Percentiles rank a stretch among this genome's conserved stretches.
phyloP scores from a whole-genome alignment of 164 flowering plant species.

The Chloranthus sessilifolius region DNA sequence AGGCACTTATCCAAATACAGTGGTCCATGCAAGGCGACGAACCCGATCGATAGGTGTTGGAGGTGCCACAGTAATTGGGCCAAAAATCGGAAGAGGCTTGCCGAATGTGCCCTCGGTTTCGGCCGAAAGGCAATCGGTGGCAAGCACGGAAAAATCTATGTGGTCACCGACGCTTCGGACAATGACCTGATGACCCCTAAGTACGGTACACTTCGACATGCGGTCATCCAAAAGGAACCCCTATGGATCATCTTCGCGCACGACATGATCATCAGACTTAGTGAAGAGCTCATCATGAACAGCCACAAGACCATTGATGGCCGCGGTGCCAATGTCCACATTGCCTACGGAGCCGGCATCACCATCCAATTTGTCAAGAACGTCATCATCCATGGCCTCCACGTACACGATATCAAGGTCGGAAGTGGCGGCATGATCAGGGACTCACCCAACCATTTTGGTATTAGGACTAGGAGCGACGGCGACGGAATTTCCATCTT shows the following conservation, averaged over 20 bases:
- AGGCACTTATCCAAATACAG: constrained; percentile 21
- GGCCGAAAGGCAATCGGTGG: constrained; percentile 58
- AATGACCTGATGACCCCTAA: constrained; percentile 54
- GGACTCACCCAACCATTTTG: constrained; percentile 49
- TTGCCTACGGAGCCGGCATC: constrained; percentile 58
- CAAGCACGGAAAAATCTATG: constrained; percentile 37
- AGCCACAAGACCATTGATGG: constrained; percentile 34
- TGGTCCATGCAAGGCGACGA: constrained; percentile 49
- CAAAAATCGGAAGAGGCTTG: constrained; percentile 37
- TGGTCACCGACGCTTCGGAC: constrained; percentile 52
- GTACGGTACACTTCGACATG: constrained; percentile 63
- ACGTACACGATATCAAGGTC: constrained; percentile 46
- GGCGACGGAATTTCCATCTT: constrained; percentile 69
- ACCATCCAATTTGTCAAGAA: constrained; percentile 59
- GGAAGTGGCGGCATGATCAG: constrained; percentile 55
- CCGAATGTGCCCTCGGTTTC: constrained; percentile 54
- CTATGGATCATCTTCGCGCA: constrained; percentile 63
- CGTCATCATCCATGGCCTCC: constrained; percentile 65
- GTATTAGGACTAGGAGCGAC: constrained; percentile 52
- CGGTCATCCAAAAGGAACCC: constrained; percentile 45
- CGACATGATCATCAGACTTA: constrained; percentile 50
- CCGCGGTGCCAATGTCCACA: constrained; percentile 40
- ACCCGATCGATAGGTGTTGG: constrained; percentile 85
- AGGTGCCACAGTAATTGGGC: constrained; percentile 55
- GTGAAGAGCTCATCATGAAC: constrained; percentile 34